phyloP scores from a whole-genome alignment of 352 stramenopile species.

The Phytophthora tubulina region DNA sequence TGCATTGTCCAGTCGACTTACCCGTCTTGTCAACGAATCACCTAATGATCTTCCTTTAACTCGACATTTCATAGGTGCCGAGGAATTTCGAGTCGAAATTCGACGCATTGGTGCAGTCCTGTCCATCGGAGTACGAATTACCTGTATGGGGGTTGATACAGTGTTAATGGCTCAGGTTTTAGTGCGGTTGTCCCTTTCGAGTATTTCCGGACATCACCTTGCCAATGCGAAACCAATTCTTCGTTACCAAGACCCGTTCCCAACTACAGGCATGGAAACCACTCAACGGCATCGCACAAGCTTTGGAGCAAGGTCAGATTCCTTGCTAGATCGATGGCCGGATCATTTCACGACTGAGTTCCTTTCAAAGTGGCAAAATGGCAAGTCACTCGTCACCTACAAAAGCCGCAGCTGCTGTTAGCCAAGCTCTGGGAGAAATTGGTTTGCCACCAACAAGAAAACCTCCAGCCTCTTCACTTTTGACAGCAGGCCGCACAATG shows the following conservation, averaged over 20 bases:
- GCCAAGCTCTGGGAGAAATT: slow-evolving; percentile 50
- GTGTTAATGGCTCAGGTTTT: background rate
- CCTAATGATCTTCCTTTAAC: background rate
- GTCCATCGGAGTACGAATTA: slow-evolving; percentile 10
- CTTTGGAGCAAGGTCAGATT: background rate
- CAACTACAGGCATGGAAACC: slow-evolving; percentile 15
- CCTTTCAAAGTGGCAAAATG: slow-evolving; percentile 14
- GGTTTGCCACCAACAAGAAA: slow-evolving; percentile 21
- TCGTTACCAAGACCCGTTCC: slow-evolving; percentile 7
- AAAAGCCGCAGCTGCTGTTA: slow-evolving; percentile 49
- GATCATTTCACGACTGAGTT: slow-evolving; percentile 5
- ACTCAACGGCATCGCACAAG: slow-evolving; percentile 20
- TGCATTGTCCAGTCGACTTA: slow-evolving; percentile 32
- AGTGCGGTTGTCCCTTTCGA: background rate
- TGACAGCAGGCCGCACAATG: slow-evolving; percentile 9
- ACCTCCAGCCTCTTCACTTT: slow-evolving; percentile 16
- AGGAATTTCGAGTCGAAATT: slow-evolving; percentile 11
- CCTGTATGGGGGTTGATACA: too few relatives aligned
- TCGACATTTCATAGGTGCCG: slow-evolving; percentile 6
- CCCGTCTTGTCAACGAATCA: background rate
- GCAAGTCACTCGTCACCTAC: slow-evolving; percentile 21
- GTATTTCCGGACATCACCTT: slow-evolving; percentile 27
- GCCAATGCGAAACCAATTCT: slow-evolving; percentile 34
- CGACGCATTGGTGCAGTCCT: slow-evolving; percentile 6
- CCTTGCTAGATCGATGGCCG: background rate